phyloP scores from a whole-genome alignment of 2,329 filamentous ascomycete species.

The Stemphylium beticola region DNA sequence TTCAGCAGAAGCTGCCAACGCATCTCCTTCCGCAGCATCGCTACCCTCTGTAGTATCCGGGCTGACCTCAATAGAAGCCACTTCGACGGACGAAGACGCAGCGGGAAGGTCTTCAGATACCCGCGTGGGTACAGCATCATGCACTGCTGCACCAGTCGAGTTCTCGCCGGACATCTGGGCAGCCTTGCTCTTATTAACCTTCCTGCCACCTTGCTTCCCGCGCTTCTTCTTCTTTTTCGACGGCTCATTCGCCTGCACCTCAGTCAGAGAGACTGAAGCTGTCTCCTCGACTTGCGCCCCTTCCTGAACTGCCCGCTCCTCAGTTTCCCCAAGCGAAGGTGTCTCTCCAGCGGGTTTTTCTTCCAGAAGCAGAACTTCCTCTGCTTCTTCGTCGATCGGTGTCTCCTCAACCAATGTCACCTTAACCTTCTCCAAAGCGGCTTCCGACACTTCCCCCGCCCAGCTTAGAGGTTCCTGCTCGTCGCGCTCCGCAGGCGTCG shows the following conservation, averaged over 20 bases:
- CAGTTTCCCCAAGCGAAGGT: too few relatives aligned
- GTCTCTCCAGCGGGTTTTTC: too few relatives aligned
- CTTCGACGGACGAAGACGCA: background rate
- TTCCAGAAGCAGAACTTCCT: too few relatives aligned
- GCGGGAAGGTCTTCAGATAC: background rate
- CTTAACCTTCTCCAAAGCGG: background rate
- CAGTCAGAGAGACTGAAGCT: too few relatives aligned
- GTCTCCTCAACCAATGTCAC: background rate
- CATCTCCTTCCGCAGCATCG: background rate
- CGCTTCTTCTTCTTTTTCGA: background rate
- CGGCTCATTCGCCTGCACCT: background rate
- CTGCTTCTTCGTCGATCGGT: background rate
- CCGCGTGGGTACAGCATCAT: background rate
- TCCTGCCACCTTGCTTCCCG: background rate
- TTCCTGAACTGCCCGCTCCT: too few relatives aligned
- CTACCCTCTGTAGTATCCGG: background rate
- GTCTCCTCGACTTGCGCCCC: too few relatives aligned
- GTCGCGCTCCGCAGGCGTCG: background rate
- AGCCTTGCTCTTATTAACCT: background rate
- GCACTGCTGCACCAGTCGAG: too few relatives aligned
- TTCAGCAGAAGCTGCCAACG: background rate
- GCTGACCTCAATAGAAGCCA: background rate
- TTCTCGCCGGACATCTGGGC: background rate
- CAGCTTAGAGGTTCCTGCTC: background rate
- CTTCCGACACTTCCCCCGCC: background rate